Percentiles rank a stretch among this genome's conserved stretches.
phyloP scores from a whole-genome alignment of 441 rosid genomes.

The Jatropha podagrica region DNA sequence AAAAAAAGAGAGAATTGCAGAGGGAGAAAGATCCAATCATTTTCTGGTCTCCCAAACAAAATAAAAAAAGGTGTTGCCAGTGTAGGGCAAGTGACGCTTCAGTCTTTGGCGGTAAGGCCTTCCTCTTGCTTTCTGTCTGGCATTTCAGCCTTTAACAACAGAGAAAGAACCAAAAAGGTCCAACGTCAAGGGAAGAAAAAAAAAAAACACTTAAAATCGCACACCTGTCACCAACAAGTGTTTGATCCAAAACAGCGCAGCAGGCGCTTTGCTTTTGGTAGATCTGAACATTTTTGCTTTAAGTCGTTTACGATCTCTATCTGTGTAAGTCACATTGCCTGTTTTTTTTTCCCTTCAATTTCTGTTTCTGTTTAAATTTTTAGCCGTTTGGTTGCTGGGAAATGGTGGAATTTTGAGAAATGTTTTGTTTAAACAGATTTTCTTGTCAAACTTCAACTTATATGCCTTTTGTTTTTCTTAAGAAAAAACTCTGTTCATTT shows the following conservation, averaged over 20 bases:
- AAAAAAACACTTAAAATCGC: background rate
- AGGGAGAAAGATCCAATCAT: background rate
- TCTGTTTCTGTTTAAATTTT: background rate
- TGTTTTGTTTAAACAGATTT: background rate
- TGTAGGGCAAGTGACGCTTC: background rate
- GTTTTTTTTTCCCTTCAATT: background rate
- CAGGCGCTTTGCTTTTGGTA: background rate
- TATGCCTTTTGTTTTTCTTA: background rate
- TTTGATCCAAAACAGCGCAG: conserved; percentile 1
- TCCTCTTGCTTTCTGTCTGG: background rate
- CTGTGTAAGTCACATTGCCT: background rate
- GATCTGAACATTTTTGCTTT: background rate
- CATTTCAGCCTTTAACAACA: background rate
- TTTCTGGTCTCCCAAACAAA: conserved; percentile 16
- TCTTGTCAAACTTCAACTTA: background rate
- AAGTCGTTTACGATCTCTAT: background rate
- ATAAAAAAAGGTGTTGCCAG: background rate
- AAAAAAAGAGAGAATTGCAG: background rate
- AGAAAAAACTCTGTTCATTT: background rate
- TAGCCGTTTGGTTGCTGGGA: background rate
- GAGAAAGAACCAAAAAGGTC: background rate
- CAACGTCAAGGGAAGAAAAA: background rate
- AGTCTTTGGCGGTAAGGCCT: background rate
- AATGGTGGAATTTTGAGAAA: too few relatives aligned
- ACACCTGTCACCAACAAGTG: background rate